phyloP scores from a whole-genome alignment of 768 basidiomycete species.

The Termitomyces eurrhizus region DNA sequence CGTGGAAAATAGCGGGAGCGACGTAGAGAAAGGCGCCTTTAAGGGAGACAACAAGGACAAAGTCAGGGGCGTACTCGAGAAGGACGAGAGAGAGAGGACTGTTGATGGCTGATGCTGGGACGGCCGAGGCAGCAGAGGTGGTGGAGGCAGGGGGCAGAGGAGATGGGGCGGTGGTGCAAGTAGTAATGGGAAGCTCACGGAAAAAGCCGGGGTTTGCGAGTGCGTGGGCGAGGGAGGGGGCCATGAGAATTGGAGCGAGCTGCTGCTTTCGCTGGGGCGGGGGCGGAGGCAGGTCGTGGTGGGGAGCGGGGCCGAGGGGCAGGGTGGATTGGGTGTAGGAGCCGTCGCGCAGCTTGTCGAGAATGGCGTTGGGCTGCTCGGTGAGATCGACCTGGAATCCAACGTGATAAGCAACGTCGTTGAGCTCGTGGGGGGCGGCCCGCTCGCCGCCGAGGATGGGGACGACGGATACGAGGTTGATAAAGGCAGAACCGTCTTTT shows the following conservation, averaged over 20 bases:
- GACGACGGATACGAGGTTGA: conserved; percentile 90
- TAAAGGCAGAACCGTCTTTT: conserved; percentile 80
- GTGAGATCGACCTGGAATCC: conserved; percentile 96
- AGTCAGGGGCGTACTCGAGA: conserved; percentile 66
- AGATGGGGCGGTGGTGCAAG: conserved; percentile 29
- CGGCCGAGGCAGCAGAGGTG: conserved; percentile 2
- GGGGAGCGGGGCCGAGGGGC: conserved; percentile 1
- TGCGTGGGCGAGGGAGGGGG: conserved; percentile 44
- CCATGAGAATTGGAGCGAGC: conserved; percentile 43
- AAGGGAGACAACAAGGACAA: conserved; percentile 86
- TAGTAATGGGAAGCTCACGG: conserved; percentile 42
- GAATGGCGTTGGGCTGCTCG: conserved; percentile 79
- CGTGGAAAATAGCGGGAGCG: conserved; percentile 70
- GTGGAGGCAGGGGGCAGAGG: conserved; percentile 23
- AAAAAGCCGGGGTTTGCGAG: conserved; percentile 47
- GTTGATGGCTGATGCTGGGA: conserved; percentile 27
- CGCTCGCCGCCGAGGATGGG: conserved; percentile 68
- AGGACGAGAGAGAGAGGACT: conserved; percentile 55
- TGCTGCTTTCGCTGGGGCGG: conserved; percentile 38
- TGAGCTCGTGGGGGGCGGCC: conserved; percentile 47
- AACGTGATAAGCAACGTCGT: conserved; percentile 80
- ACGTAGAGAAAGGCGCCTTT: conserved; percentile 93
- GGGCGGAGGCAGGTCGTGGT: conserved; percentile 21
- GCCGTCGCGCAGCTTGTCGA: conserved; percentile 76
- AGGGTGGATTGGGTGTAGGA: conserved; percentile 54